Base-by-base conservation (phyloP, 352 stramenopile genomes). In the Phytophthora quininea region DNA sequence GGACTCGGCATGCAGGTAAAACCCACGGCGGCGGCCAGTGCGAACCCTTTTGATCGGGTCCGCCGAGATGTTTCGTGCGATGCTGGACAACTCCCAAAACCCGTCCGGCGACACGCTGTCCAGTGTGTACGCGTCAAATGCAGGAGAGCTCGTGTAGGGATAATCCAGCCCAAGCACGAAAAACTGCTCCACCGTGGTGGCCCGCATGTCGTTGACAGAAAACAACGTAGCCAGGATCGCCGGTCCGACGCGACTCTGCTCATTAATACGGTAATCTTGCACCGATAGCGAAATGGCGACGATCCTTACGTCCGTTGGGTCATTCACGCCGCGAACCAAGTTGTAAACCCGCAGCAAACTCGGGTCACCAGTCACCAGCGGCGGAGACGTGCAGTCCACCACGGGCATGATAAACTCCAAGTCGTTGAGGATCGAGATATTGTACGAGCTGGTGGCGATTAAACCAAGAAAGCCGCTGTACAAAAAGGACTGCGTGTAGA, bases 11-110 rank as follows among this genome's bases (percentile, higher is more conserved):
- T 67, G 42, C 3, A 83, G 57, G 43, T 81, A 84, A 40, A 82
- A 80, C 1, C 77, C 77, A 3, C 59, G 69, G 8, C 71, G 71
- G 5, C 74, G 57, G 10, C 73, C 54, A 15, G 80, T 85, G 10
- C 57, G 58, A 3, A 70, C 40, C 15, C 68, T 40, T 0, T 68
- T 71, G 32, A 71, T 64, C 4, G 67, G 62, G 31, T 75, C 67
- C 8, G 52, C 27, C 0, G 53, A 64, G 1, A 35, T 42, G 54
- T 75, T 60, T 2, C 37, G 45, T 7, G 40, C 51, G 29, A 71
- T 45, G 52, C 61, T 74, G 1, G 54, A 64, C 50, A 74, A 58
- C 4, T 71, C 43, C 62, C 61, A 74, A n/a, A 56, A 74, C 1
- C 61, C 67, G 30, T 74, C 45, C 4, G 27, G 0, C 11, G 67